Conservation (phyloP, 768 basidiomycete genomes). For the Amanita fuliginea region DNA sequence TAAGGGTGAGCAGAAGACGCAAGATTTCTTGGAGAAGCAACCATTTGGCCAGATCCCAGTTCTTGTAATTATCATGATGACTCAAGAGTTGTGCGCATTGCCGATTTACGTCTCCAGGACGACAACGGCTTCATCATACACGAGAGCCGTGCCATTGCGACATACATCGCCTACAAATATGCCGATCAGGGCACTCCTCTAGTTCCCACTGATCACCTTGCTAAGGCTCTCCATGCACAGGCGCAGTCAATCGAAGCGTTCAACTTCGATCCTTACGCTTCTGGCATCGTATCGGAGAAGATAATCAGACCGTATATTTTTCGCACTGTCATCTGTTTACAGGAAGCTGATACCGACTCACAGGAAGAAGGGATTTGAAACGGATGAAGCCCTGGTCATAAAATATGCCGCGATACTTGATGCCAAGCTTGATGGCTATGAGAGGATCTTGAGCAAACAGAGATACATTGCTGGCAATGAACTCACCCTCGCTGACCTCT, state of each 20-base stretch:
- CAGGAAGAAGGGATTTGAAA: slow-evolving; percentile 11
- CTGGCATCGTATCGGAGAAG: slow-evolving; percentile 32
- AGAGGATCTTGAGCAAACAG: slow-evolving; percentile 42
- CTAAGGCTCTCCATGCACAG: slow-evolving; percentile 30
- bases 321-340: background rate
- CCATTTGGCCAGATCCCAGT: slow-evolving; percentile 38
- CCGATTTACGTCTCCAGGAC: slow-evolving; percentile 27
- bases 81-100: background rate
- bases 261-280: slow-evolving; percentile 43
- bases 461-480: slow-evolving; percentile 43
- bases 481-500: slow-evolving; percentile 47
- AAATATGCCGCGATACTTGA: slow-evolving; percentile 18
- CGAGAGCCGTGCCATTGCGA: slow-evolving; percentile 41
- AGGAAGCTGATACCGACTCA: slow-evolving; percentile 38
- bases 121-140: slow-evolving; percentile 56
- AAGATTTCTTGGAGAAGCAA: slow-evolving; percentile 26
- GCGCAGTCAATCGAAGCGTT: slow-evolving; percentile 38
- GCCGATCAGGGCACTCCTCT: slow-evolving; percentile 27
- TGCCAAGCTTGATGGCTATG: slow-evolving; percentile 40
- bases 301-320: slow-evolving; percentile 34
- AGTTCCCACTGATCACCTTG: slow-evolving; percentile 21
- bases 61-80: slow-evolving; percentile 11
- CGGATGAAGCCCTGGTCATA: slow-evolving; percentile 21
- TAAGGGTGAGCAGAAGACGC: slow-evolving; percentile 29
- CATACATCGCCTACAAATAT: slow-evolving; percentile 41